These are phyloP conservation scores for Solanum megistacrolobum DNA, from an alignment of 257 asterid genomes.

Conservation along the genomic window DNA sequence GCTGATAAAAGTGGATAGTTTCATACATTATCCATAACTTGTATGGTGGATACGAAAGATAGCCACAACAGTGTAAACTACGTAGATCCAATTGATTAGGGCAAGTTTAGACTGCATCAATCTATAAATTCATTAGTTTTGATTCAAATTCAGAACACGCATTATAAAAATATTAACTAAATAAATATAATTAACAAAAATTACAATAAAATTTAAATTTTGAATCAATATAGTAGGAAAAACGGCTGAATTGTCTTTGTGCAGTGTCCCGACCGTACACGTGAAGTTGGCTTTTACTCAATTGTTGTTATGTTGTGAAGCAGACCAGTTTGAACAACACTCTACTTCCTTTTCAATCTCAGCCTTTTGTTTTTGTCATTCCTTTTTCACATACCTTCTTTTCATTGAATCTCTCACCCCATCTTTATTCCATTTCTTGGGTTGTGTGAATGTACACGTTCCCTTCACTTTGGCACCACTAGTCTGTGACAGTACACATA, in stretches of 20 bases:
- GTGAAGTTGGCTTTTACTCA: constrained; percentile 23
- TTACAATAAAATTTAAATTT: neutral
- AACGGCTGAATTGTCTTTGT: neutral
- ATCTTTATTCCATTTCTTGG: neutral
- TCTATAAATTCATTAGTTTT: neutral
- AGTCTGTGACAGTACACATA: neutral
- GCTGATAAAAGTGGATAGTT: neutral
- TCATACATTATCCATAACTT: neutral
- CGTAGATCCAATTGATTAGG: neutral
- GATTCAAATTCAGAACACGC: neutral
- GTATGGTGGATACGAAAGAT: neutral
- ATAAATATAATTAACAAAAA: neutral
- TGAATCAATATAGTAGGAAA: accelerated
- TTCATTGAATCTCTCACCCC: neutral
- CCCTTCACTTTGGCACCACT: neutral
- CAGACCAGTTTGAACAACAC: neutral
- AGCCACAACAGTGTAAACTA: neutral
- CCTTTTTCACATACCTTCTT: neutral
- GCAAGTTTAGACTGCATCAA: neutral
- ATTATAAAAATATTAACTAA: neutral
- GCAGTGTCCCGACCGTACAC: constrained; percentile 21
- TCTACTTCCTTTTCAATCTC: neutral
- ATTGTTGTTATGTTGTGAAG: constrained; percentile 9
- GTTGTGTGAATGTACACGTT: neutral
- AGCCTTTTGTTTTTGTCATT: neutral